These are phyloP conservation scores for Piper longum DNA, from an alignment of 164 flowering plant genomes.

Conservation along the genomic window DNA sequence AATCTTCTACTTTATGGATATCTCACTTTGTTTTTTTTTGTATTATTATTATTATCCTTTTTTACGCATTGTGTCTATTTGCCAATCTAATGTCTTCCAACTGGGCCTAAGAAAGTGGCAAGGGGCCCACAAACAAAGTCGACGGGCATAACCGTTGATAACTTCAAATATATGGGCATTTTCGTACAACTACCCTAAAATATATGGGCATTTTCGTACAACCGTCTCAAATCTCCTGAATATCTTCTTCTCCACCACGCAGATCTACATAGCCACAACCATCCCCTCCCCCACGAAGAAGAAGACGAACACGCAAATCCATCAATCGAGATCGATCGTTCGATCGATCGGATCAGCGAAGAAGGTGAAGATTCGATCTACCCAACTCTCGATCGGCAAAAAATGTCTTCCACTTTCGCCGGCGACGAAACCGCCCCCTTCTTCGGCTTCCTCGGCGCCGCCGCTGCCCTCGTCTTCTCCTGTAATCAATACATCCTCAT, in stretches of 20 bases:
- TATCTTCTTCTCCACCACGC: not conserved
- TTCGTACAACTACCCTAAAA: not conserved
- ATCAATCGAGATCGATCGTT: no score
- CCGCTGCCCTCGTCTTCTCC: slow-evolving; percentile 57
- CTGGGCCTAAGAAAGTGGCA: no score
- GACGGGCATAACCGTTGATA: no score
- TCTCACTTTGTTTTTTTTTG: no score
- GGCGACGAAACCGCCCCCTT: slow-evolving; percentile 58
- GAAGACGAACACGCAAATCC: no score
- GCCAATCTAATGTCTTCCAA: no score
- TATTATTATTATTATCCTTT: no score
- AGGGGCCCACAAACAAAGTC: no score
- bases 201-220: not conserved
- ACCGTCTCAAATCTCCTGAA: no score
- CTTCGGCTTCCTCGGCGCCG: slow-evolving; percentile 15
- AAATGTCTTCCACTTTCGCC: slow-evolving; percentile 18
- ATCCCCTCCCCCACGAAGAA: not conserved
- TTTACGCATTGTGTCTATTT: no score
- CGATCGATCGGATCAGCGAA: not conserved
- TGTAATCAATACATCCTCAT: slow-evolving; percentile 16
- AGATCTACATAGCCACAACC: not conserved
- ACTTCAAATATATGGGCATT: not conserved
- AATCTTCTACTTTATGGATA: no score
- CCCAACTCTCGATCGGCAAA: not conserved
- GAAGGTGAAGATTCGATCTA: not conserved